phyloP scores from a whole-genome alignment of 768 basidiomycete genomes.

The Naganishia friedmannii region DNA sequence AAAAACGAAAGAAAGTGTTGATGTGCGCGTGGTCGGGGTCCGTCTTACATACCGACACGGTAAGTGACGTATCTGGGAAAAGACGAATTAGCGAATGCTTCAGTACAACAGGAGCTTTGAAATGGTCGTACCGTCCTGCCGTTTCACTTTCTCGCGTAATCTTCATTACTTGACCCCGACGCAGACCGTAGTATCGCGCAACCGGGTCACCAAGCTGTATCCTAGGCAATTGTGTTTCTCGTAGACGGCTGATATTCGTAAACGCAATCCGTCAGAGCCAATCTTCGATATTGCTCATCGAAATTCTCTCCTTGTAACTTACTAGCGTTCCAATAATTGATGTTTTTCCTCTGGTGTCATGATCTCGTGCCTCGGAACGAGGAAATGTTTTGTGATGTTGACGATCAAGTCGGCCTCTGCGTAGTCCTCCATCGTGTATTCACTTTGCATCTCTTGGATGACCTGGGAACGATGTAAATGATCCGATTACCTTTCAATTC shows the following conservation, averaged over 20 bases:
- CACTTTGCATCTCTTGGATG: slow-evolving; percentile 79
- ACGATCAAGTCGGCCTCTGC: slow-evolving; percentile 93
- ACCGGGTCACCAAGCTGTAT: slow-evolving; percentile 96
- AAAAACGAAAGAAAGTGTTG: background rate
- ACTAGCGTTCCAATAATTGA: slow-evolving; percentile 86
- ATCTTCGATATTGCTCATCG: background rate
- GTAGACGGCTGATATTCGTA: slow-evolving; percentile 69
- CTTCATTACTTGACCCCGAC: slow-evolving; percentile 94
- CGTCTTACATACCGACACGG: slow-evolving; percentile 26
- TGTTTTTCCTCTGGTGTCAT: slow-evolving; percentile 82
- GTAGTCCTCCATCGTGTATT: slow-evolving; percentile 90
- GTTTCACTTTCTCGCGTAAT: slow-evolving; percentile 97
- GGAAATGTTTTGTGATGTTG: slow-evolving; percentile 92
- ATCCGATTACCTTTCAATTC: slow-evolving; percentile 11
- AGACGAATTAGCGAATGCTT: background rate
- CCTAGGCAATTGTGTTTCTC: slow-evolving; percentile 95
- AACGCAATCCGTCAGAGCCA: slow-evolving; percentile 20
- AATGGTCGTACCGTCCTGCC: slow-evolving; percentile 59
- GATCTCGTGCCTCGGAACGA: slow-evolving; percentile 90
- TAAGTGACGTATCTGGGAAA: slow-evolving; percentile 31
- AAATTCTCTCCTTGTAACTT: slow-evolving; percentile 51
- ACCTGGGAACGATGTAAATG: slow-evolving; percentile 59
- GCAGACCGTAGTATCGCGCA: slow-evolving; percentile 95
- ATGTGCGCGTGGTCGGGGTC: background rate
- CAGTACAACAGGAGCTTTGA: background rate